Base-by-base conservation (phyloP, 352 stramenopile genomes). In the Globisporangium cylindrosporum region DNA sequence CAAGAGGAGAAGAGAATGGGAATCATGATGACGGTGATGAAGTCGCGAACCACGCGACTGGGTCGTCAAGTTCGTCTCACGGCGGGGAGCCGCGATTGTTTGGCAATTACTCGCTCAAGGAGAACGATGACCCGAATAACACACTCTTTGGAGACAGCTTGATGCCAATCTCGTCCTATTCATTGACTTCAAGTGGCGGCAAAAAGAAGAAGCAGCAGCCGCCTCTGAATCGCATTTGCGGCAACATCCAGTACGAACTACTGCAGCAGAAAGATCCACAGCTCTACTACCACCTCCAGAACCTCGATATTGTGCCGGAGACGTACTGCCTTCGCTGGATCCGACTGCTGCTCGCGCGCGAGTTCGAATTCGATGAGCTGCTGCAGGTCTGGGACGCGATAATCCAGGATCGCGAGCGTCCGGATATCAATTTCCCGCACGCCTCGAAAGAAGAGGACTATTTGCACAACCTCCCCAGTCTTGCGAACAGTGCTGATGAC, bases 251-350 rank as follows among this genome's bases (percentile, higher is more conserved):
- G 68, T 92, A 92, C 66, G 83, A 92, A 49, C 51, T 94, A 4
- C 64, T 94, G 43, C 77, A 90, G 49, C 79, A 93, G 60, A 90
- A 84, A 25, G 86, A 95, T 25, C 88, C 88, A n/a, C 82, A 95
- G 55, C 65, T 95, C 22, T 91, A 84, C 59, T 93, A 90, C 48
- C 86, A 95, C 34, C 65, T 95, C 9, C 76, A 90, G 56, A 91
- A 95, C 66, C 69, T 94, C 46, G 82, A 94, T 10, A 91, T 94
- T 58, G 75, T 90, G 0, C 88, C 88, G 1, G 84, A 94, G 62
- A 93, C 84, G 36, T 93, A 95, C 70, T 93, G 88, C 32, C 70
- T 94, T 20, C 78, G 88, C 10, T 95, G 88, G 88, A 79, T 93
- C 18, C 88, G 88, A 0, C 75, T 95, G 27, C 59, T 95, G 1